A percentile compares a stretch with the other conserved stretches of the same genome.
Conservation (phyloP, 177 flowering plant species). For the Telopea speciosissima region DNA sequence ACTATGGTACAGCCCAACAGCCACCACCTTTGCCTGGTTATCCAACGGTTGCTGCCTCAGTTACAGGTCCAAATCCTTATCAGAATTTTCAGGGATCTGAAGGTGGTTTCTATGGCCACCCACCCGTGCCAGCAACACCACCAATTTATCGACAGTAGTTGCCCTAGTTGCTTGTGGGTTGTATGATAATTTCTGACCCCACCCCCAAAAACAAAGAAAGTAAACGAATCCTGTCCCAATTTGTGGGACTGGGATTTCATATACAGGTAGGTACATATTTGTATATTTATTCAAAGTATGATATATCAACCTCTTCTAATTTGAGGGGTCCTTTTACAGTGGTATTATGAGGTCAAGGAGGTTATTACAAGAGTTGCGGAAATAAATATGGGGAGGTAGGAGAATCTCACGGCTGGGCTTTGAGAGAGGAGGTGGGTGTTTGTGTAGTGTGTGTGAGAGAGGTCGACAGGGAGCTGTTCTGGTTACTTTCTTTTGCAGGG, state of each 20-base stretch:
- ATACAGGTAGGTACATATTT: conserved; percentile 6
- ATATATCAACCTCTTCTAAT: background rate
- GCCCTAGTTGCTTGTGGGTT: background rate
- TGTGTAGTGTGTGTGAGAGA: too few relatives aligned
- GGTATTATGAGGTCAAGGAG: too few relatives aligned
- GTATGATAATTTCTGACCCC: too few relatives aligned
- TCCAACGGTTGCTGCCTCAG: conserved; percentile 34
- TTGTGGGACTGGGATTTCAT: background rate
- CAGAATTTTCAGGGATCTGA: conserved; percentile 58
- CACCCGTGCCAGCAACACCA: conserved; percentile 57
- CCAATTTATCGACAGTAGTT: conserved; percentile 53
- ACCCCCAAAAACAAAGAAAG: too few relatives aligned
- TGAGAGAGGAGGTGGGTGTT: too few relatives aligned
- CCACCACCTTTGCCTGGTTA: conserved; percentile 41
- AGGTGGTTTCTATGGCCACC: conserved; percentile 51
- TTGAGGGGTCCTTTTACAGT: background rate
- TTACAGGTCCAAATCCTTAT: conserved; percentile 43
- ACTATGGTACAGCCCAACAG: conserved; percentile 35
- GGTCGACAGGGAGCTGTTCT: too few relatives aligned
- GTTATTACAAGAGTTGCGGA: too few relatives aligned
- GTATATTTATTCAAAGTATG: conserved; percentile 1
- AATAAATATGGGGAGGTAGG: too few relatives aligned
- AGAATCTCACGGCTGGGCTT: too few relatives aligned
- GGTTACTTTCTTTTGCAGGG: too few relatives aligned
- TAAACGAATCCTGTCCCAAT: background rate